phyloP scores from a whole-genome alignment of 2,329 filamentous ascomycete species.

The Aspergillus flavus region DNA sequence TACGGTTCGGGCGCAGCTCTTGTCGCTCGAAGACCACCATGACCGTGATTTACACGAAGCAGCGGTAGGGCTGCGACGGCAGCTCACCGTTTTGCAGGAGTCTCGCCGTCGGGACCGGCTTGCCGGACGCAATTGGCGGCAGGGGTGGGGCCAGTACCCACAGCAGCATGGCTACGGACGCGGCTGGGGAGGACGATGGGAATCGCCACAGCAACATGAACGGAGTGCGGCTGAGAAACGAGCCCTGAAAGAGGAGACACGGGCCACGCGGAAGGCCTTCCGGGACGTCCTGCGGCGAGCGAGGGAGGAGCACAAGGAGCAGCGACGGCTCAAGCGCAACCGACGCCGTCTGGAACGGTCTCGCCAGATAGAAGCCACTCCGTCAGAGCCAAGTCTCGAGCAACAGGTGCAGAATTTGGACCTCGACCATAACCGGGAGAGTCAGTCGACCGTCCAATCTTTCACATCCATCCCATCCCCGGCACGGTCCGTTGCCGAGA shows the following conservation, averaged over 20 bases:
- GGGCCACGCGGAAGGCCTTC: slow-evolving; percentile 42
- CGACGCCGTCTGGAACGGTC: slow-evolving; percentile 26
- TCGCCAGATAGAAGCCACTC: slow-evolving; percentile 12
- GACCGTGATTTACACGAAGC: slow-evolving; percentile 40
- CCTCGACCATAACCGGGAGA: slow-evolving; percentile 19
- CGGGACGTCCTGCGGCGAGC: slow-evolving; percentile 37
- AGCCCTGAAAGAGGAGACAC: slow-evolving; percentile 41
- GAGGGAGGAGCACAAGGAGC: slow-evolving; percentile 38
- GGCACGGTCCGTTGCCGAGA: slow-evolving; percentile 17
- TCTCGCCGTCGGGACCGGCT: slow-evolving; percentile 36
- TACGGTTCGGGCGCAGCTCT: slow-evolving; percentile 38
- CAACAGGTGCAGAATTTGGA: slow-evolving; percentile 25
- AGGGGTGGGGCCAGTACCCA: slow-evolving; percentile 19
- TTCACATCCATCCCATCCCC: slow-evolving; percentile 17
- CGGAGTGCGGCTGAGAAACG: slow-evolving; percentile 32
- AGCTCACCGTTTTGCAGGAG: slow-evolving; percentile 36
- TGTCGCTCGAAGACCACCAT: slow-evolving; percentile 37
- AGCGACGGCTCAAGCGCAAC: slow-evolving; percentile 26
- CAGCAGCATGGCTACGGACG: slow-evolving; percentile 18
- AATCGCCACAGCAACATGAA: slow-evolving; percentile 37
- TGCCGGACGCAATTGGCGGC: slow-evolving; percentile 27
- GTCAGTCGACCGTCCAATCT: slow-evolving; percentile 16
- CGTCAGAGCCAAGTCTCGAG: slow-evolving; percentile 21
- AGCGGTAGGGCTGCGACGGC: slow-evolving; percentile 38
- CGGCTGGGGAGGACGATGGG: slow-evolving; percentile 39